Conservation (phyloP, 805 yeast species). For the Lachancea kluyveri region DNA sequence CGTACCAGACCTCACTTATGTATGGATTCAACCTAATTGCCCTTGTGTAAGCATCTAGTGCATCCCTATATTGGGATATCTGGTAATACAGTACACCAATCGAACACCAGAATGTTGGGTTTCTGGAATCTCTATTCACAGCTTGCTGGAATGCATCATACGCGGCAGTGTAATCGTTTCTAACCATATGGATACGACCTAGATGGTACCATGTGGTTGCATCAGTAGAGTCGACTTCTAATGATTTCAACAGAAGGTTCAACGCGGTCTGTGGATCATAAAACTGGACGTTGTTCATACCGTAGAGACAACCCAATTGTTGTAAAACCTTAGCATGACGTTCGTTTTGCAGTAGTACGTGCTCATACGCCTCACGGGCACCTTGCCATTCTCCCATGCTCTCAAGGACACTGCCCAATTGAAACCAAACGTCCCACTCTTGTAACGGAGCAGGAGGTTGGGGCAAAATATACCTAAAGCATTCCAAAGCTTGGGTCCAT, state of each 20-base stretch:
- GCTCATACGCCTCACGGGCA: slow-evolving; percentile 92
- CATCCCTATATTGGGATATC: slow-evolving; percentile 93
- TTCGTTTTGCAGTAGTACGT: slow-evolving; percentile 83
- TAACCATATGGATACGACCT: slow-evolving; percentile 95
- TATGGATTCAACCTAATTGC: slow-evolving; percentile 95
- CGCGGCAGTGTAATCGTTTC: slow-evolving; percentile 91
- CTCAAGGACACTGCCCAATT: slow-evolving; percentile 92
- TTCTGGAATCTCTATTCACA: slow-evolving; percentile 91
- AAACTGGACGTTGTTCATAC: slow-evolving; percentile 52
- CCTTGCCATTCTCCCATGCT: slow-evolving; percentile 87
- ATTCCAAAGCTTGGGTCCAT: slow-evolving; percentile 80
- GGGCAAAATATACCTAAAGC: slow-evolving; percentile 84
- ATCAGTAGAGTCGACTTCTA: slow-evolving; percentile 84
- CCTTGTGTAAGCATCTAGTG: slow-evolving; percentile 93
- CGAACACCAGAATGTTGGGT: slow-evolving; percentile 97
- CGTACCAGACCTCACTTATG: slow-evolving; percentile 97
- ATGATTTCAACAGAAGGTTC: slow-evolving; percentile 73
- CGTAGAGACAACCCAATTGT: slow-evolving; percentile 91
- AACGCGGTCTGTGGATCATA: slow-evolving; percentile 81
- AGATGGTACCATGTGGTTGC: slow-evolving; percentile 97
- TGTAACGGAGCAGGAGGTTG: slow-evolving; percentile 95
- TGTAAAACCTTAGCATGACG: slow-evolving; percentile 94
- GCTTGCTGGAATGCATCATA: slow-evolving; percentile 99
- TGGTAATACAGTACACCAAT: slow-evolving; percentile 95
- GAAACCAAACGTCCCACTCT: slow-evolving; percentile 98